Evolutionary conservation across 2,329 filamentous ascomycete genomes (phyloP), one percentile per base, ranked within the genome.

Genomic region (Cadophora malorum): DNA sequence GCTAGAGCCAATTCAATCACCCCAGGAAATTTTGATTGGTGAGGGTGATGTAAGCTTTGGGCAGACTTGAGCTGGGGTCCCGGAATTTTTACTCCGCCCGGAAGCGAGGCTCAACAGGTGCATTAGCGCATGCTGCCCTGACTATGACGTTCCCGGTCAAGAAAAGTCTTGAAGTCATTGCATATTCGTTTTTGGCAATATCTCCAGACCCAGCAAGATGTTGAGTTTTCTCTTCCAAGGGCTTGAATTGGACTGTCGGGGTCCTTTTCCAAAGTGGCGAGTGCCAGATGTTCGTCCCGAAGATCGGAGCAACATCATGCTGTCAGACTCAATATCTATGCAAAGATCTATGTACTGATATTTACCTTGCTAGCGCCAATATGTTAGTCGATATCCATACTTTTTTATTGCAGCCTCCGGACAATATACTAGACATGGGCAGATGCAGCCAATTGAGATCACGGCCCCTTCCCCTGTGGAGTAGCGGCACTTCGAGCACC

Each of bases 141-240:
- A 31, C 50, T 23, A 41, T 38, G 55, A 38, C 19, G 12, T 38
- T 21, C 21, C 45, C n/a, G 45, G 45, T 21, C 45, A 49, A 14
- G 25, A 25, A 59, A 41, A 59, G 55, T 59, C 31, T 59, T 59
- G 55, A 59, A 59, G 55, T 59, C 55, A 59, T 59, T 33, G 33
- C 55, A 59, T 59, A 25, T 59, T 38, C 33, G 3, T 41, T 55
- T 59, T 59, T 5, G 33, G 55, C 14, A 41, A n/a, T 41, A 41
- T 59, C 55, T 4, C 33, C 55, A 35, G 4, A 23, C 10, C 41
- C 41, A 19, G 10, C 12, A 45, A 45, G 10, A 45, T 45, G 2
- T 19, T 45, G 12, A 16, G 4, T 45, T 45, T 45, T 3, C 28
- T 28, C 28, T 28, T 28, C 35, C 35, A 38, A 38, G 8, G 35